A percentile compares a stretch with the other conserved stretches of the same genome.
phyloP scores from a whole-genome alignment of 306 rosid species.

The Medicago truncatula region DNA sequence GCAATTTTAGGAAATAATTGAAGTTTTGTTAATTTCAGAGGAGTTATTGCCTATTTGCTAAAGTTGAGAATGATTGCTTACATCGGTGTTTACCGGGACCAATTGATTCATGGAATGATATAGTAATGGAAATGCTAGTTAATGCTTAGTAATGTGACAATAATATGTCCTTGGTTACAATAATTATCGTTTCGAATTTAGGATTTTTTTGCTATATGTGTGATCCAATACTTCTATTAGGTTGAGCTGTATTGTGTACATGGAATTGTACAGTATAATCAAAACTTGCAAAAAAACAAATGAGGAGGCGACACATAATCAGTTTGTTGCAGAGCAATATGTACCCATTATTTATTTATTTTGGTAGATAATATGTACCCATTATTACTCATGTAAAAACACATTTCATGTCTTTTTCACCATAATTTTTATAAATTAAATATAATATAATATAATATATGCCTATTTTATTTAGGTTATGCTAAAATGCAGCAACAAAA shows the following conservation, averaged over 20 bases:
- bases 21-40: no score
- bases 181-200: constrained; percentile 8
- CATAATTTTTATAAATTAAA: background rate
- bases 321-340: constrained; percentile 14
- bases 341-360: no score
- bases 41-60: no score
- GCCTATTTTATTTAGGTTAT: background rate
- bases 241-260: constrained; percentile 31
- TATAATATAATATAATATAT: background rate
- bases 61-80: constrained; percentile 53
- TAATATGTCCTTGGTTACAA: constrained; percentile 18
- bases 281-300: constrained; percentile 35
- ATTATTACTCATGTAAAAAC: constrained; percentile 8
- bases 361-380: no score
- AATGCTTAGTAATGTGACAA: constrained; percentile 41
- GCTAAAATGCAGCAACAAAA: background rate
- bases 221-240: background rate
- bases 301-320: background rate
- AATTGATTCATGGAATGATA: constrained; percentile 89
- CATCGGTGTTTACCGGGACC: constrained; percentile 93
- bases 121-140: constrained; percentile 73
- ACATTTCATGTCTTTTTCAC: constrained; percentile 2
- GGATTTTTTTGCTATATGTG: constrained; percentile 14
- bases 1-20: no score
- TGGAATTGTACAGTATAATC: constrained; percentile 40